Evolutionary conservation across 768 basidiomycete genomes (phyloP).

Genomic region (Leccinum disarticulatum): DNA sequence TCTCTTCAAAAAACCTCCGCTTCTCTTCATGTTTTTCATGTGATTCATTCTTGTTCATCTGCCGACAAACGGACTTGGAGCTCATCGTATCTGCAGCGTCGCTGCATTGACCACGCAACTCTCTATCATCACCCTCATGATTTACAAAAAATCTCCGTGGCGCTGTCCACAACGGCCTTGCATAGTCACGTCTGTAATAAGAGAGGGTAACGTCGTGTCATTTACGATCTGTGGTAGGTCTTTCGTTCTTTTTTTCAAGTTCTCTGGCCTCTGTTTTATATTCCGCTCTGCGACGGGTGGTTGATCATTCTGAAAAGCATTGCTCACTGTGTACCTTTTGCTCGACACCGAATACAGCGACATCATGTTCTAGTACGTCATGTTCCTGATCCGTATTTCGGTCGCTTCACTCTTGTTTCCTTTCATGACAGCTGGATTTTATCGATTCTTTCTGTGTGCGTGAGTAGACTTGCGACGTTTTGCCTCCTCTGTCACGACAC

Average conservation of each 20-base stretch:
- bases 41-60: not conserved
- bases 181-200: constrained; percentile 1
- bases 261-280: not conserved
- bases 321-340: constrained; percentile 7
- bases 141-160: constrained; percentile 2
- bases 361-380: constrained; percentile 14
- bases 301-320: constrained; percentile 3
- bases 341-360: constrained; percentile 6
- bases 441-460: constrained; percentile 9
- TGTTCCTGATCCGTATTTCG: not conserved
- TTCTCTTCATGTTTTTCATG: constrained; percentile 6
- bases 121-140: constrained; percentile 3
- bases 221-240: constrained; percentile 5
- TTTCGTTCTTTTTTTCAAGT: not conserved
- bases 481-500: not conserved
- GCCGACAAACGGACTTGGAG: not conserved
- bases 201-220: constrained; percentile 4
- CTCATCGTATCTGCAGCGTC: not conserved
- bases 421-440: constrained; percentile 4
- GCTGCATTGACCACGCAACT: constrained; percentile 4
- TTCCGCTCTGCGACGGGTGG: not conserved
- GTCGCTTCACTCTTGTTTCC: not conserved
- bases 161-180: not conserved
- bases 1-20: constrained; percentile 4
- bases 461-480: not conserved